Conservation (phyloP, 805 yeast species). For the Alloascoidea hylecoeti region DNA sequence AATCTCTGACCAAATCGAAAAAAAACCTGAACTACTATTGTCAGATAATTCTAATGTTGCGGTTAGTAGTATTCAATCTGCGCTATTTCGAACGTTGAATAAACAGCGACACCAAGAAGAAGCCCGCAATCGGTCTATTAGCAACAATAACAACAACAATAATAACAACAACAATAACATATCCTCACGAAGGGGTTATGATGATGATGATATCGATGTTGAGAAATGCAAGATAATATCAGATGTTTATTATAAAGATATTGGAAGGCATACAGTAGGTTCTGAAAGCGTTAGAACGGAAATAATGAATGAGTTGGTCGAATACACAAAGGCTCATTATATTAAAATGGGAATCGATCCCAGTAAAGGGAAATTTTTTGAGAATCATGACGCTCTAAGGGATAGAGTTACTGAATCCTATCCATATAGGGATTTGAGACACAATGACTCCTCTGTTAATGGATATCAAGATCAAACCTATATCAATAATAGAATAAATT, state of each 20-base stretch:
- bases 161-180: no score
- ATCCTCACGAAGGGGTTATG: neutral
- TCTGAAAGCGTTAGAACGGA: neutral
- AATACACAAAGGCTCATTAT: neutral
- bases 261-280: neutral
- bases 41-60: neutral
- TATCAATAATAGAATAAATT: no score
- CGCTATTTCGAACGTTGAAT: neutral
- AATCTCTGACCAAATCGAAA: neutral
- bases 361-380: no score
- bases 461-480: no score
- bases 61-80: constrained; percentile 1
- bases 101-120: neutral
- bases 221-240: neutral
- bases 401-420: no score
- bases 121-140: no score
- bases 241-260: neutral
- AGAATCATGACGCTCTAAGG: no score
- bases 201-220: neutral
- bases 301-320: neutral
- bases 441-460: no score
- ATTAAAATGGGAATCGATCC: neutral
- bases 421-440: no score
- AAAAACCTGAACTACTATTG: neutral
- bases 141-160: no score